Evolutionary conservation across 345 rosid species (phyloP), one percentile per base, ranked within the genome.

Genomic region (Gynandropsis gynandra): DNA sequence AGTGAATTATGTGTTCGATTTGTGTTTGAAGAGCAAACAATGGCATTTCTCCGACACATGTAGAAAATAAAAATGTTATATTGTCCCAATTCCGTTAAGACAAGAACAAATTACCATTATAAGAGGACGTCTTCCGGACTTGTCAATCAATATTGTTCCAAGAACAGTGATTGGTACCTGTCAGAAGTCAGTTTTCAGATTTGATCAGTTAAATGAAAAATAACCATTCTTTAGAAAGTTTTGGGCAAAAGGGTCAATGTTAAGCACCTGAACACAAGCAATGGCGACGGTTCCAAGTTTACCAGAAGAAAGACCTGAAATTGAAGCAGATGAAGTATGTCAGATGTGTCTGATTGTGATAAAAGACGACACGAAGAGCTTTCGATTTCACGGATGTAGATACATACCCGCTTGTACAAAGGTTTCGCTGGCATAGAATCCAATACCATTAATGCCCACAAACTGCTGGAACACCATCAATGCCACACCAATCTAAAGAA

Each of bases 381-480:
- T 29, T 27, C 9, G 48, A 39, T 24, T 24, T 37, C 8, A n/a
- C n/a, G n/a, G 27, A 18, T n/a, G 4, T 52, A 35, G 54, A 1
- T 9, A 46, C 14, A 63, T 83, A 86, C 97, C 95, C 5, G 95
- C 96, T 53, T 81, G 61, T 15, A 70, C 88, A 72, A 90, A 87
- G 11, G 82, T 86, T 72, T 90, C 83, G 10, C 96, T 90, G 39
- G 82, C 92, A 27, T 90, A 87, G 70, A 90, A 90, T 39, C 78
- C 69, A 1, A 90, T 61, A 32, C 98, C 98, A 16, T 90, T 90
- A 13, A 86, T 75, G 34, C 98, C 98, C 45, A 65, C 79, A 46
- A 80, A 80, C 54, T 90, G 98, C 69, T 90, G 98, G 72, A 76
- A 80, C 18, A 77, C 75, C 98, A 90, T 86, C 44, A 90, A 62